Evolutionary conservation across 129 eudicot species (phyloP).

Genomic region (Heracleum sosnowskyi): DNA sequence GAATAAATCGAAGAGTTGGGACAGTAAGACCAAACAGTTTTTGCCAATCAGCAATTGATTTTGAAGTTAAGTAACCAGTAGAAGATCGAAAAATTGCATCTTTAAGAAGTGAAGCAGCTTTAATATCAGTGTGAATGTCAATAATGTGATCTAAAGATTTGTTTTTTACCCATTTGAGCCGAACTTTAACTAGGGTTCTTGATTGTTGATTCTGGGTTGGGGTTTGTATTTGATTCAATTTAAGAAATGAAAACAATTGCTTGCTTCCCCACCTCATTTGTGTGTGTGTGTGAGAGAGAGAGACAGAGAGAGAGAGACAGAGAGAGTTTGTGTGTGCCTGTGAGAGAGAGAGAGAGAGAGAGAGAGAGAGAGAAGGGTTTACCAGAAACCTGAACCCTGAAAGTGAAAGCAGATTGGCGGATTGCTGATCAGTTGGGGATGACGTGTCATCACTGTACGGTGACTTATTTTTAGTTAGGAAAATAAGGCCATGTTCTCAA

Average conservation of each 20-base stretch:
- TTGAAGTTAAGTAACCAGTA: constrained; percentile 5
- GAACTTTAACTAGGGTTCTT: constrained; percentile 35
- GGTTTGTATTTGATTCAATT: background rate
- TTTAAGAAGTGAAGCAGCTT: constrained; percentile 20
- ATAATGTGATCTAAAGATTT: constrained; percentile 69
- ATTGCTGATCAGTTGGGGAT: background rate
- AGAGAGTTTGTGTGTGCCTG: background rate
- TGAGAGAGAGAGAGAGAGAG: background rate
- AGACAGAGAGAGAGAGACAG: background rate
- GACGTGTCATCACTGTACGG: background rate
- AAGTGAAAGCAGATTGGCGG: background rate
- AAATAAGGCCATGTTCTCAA: no score
- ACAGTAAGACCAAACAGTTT: constrained; percentile 80
- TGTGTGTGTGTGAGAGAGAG: background rate
- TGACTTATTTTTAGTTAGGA: background rate
- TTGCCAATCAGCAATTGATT: constrained; percentile 8
- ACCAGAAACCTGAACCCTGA: background rate
- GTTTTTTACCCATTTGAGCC: constrained; percentile 65
- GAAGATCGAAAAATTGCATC: constrained; percentile 8
- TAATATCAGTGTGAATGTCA: constrained; percentile 81
- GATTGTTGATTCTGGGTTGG: background rate
- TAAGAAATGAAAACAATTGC: background rate
- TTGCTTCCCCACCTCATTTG: constrained; percentile 6
- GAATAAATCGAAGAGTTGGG: constrained; percentile 80
- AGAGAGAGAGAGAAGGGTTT: background rate